Evolutionary conservation across 495 filamentous ascomycete genomes (phyloP), one percentile per base, ranked within the genome.

Genomic region (Lindgomyces ingoldianus): DNA sequence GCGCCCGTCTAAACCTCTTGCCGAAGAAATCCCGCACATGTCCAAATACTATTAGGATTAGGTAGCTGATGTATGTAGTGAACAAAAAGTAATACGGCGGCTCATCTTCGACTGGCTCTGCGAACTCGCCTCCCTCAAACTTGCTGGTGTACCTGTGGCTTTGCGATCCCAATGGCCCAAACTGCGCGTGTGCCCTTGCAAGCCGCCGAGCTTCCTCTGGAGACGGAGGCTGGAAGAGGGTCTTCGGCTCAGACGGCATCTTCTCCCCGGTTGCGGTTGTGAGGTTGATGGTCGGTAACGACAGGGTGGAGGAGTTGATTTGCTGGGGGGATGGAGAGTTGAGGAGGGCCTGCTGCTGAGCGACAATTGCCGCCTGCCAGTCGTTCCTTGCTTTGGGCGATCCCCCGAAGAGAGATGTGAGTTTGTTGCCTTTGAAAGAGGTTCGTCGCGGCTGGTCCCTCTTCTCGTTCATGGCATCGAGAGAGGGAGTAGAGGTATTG

Each of bases 11-110:
- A 76, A 98, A 96, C 22, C 91, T 85, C 79, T 97, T 98, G 68
- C 95, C 94, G 73, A 98, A 98, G 76, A 96, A 98, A 76, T 98
- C 94, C 68, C 94, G 86, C 39, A 96, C 84, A 73, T 98, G 94
- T 47, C 94, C 94, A 64, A 96, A 94, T 64, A 91, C 85, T 72
- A 98, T 98, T 70, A 98, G 83, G 66, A 98, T 88, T 68, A 98
- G 81, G 76, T 98, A 98, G 75, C 90, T 95, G 73, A 98, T 88
- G 79, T 98, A 98, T 57, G 94, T 98, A 25, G 94, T 96, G 66
- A 98, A 81, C 69, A 98, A 83, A 75, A 89, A 96, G 79, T 92
- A 98, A 80, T 97, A 97, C 19, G 93, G 91, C 19, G 94, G 94
- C 75, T 98, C 94, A 69, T 98, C 94, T 73, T 95, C 90, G 62